phyloP scores from a whole-genome alignment of 257 asterid species.

The Nicotiana tabacum region DNA sequence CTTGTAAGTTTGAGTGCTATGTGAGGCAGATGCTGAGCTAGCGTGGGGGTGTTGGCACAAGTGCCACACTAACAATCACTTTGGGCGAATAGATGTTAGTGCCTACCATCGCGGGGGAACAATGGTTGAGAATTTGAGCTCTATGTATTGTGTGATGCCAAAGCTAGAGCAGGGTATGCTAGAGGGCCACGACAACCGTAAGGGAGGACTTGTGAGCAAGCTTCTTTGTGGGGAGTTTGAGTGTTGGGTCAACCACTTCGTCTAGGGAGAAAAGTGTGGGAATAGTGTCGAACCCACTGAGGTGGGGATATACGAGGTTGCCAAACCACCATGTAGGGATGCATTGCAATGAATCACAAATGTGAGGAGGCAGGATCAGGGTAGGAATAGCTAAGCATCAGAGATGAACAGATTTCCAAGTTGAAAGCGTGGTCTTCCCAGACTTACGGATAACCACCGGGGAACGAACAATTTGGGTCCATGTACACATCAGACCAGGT shows the following conservation, averaged over 20 bases:
- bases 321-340: no score
- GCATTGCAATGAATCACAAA: no score
- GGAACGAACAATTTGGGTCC: no score
- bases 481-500: no score
- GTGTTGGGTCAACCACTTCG: background rate
- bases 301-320: no score
- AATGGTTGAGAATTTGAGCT: background rate
- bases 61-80: background rate
- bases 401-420: no score
- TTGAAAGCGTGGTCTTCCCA: no score
- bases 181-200: background rate
- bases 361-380: no score
- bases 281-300: no score
- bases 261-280: background rate
- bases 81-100: background rate
- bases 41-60: background rate
- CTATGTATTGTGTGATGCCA: background rate
- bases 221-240: no score
- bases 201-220: background rate
- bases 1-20: background rate
- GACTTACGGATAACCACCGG: no score
- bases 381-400: no score
- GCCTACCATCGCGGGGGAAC: background rate
- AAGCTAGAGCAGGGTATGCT: background rate
- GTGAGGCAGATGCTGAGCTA: background rate